Evolutionary conservation across 2,329 filamentous ascomycete genomes (phyloP), one percentile per base, ranked within the genome.

Genomic region (Sphaerulina populicola): DNA sequence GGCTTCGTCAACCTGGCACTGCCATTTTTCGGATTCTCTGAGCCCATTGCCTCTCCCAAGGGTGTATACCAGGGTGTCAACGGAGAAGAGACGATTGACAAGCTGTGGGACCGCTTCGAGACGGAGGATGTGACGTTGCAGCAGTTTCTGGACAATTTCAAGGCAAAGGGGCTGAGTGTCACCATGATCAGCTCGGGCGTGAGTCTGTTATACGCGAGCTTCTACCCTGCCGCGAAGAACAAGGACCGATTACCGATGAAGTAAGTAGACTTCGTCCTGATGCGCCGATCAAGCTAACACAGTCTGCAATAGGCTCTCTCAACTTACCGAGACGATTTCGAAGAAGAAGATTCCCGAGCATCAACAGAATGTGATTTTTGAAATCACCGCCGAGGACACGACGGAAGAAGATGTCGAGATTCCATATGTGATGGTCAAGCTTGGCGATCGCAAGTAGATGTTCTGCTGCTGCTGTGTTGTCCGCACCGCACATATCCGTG

Each of bases 181-280:
- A 86, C 82, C 54, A 97, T 97, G 91, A 77, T 98, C 64, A 95
- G 88, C 75, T 95, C 89, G n/a, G 93, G 91, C 1, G 91, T 97
- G 58, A 96, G 89, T 70, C 74, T 98, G 64, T 74, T 98, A 41
- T 98, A 96, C 64, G 91, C 93, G 14, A 85, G 83, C 63, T 98
- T 98, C 79, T 95, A 94, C 73, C 83, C 86, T 2, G 77, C 83
- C 0, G 85, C 85, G 48, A 85, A 85, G 77, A 75, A 89, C 52
- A 90, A 89, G 78, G 90, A 96, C 57, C 80, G 90, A 57, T 77
- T 88, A 64, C 74, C 73, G 11, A 77, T 96, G 71, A 76, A 75
- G 80, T 83, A 74, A 74, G 79, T 78, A 3, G 18, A 27, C 12
- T 14, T 43, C 6, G n/a, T 30, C 30, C 14, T 47, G 1, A 27